Conservation (phyloP, 1,284 basidiomycete genomes). For the Cryptococcus sp. region DNA sequence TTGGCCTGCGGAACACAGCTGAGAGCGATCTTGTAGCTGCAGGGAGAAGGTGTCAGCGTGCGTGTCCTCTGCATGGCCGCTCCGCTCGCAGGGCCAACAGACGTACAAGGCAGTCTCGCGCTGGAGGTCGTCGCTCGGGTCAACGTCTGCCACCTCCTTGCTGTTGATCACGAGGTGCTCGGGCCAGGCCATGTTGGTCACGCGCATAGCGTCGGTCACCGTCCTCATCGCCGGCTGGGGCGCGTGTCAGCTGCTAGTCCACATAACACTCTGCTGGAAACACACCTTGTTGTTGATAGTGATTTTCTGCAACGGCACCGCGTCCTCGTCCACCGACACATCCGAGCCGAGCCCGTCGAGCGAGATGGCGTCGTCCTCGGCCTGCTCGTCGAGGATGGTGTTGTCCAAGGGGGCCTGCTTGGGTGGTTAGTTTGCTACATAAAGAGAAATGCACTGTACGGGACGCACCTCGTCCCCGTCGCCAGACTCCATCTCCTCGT, state of each 20-base stretch:
- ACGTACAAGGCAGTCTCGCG: conserved; percentile 90
- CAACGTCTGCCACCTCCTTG: conserved; percentile 69
- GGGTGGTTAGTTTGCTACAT: neutral
- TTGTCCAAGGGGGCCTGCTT: conserved; percentile 19
- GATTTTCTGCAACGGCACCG: conserved; percentile 72
- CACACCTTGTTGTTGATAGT: conserved; percentile 75
- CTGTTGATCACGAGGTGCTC: conserved; percentile 76
- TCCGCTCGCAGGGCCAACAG: neutral
- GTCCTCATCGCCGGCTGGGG: conserved; percentile 71
- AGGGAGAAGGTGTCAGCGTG: neutral
- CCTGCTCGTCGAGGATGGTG: conserved; percentile 47
- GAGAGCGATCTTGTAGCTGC: conserved; percentile 91
- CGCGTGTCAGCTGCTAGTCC: neutral
- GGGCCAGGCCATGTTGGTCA: conserved; percentile 76
- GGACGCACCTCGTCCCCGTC: conserved; percentile 34
- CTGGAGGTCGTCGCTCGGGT: conserved; percentile 74
- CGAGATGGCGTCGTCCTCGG: conserved; percentile 55
- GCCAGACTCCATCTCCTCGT: conserved; percentile 44
- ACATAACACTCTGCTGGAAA: neutral
- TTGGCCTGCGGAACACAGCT: conserved; percentile 74
- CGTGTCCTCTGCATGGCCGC: neutral
- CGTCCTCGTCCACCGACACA: conserved; percentile 65
- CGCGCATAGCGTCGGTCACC: conserved; percentile 71
- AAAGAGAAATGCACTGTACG: neutral
- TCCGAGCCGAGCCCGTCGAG: conserved; percentile 68